These are phyloP conservation scores for Periconia sp. DNA, from an alignment of 2,329 filamentous ascomycete species.

Conservation along the genomic window DNA sequence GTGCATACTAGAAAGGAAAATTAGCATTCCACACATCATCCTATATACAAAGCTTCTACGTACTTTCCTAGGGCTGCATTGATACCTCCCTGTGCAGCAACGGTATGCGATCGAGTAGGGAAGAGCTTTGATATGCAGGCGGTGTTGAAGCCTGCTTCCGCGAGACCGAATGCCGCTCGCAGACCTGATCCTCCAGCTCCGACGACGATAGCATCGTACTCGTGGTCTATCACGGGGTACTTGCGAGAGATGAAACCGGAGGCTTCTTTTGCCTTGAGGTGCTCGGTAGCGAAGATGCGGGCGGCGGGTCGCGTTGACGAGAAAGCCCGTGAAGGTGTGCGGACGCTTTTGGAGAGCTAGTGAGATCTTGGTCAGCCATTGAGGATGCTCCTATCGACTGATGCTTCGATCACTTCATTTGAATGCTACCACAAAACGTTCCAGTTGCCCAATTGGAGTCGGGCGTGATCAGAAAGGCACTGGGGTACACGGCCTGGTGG, in stretches of 20 bases:
- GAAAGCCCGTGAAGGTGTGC: conserved; percentile 76
- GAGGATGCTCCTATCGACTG: too few relatives aligned
- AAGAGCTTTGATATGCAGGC: conserved; percentile 87
- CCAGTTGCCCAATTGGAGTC: too few relatives aligned
- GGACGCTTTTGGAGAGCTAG: conserved; percentile 69
- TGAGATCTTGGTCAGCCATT: conserved; percentile 37
- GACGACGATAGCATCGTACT: conserved; percentile 97
- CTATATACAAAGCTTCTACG: conserved; percentile 18
- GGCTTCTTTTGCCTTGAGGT: conserved; percentile 91
- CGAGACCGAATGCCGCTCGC: conserved; percentile 82
- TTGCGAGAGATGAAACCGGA: conserved; percentile 85
- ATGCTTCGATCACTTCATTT: too few relatives aligned
- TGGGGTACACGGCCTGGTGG: conserved; percentile 33
- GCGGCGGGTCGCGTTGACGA: conserved; percentile 84
- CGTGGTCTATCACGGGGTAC: conserved; percentile 97
- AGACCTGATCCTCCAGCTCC: conserved; percentile 83
- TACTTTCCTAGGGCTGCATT: conserved; percentile 84
- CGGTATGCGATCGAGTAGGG: conserved; percentile 83
- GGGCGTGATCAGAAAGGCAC: conserved; percentile 26
- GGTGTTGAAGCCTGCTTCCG: conserved; percentile 88
- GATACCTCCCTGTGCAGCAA: conserved; percentile 79
- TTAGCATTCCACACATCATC: conserved; percentile 6
- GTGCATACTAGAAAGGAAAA: conserved; percentile 73
- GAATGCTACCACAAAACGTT: too few relatives aligned
- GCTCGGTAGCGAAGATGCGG: conserved; percentile 83